Evolutionary conservation across 192 early-diverging fungal species (phyloP).

Genomic region (Gonapodya sp.): DNA sequence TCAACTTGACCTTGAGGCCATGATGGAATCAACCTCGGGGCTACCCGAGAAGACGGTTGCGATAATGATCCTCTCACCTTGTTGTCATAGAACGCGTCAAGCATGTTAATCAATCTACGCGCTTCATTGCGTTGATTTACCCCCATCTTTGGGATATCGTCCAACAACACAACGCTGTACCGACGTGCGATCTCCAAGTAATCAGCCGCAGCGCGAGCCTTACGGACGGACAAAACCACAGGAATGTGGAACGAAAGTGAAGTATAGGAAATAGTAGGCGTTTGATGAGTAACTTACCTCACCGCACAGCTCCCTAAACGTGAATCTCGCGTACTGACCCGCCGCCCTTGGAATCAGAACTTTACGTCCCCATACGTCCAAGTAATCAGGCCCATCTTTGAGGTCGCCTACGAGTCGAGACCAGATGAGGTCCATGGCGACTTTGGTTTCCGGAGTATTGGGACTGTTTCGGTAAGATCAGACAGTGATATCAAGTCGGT

Average conservation of each 20-base stretch:
- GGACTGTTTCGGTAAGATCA: not conserved
- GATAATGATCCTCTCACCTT: no score
- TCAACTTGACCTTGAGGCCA: constrained; percentile 19
- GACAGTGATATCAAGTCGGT: not conserved
- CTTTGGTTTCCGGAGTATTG: constrained; percentile 22
- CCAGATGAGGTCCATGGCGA: constrained; percentile 37
- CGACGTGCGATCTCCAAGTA: constrained; percentile 72
- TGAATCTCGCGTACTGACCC: constrained; percentile 58
- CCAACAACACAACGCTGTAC: constrained; percentile 69
- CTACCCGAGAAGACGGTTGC: no score
- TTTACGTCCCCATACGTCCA: constrained; percentile 69
- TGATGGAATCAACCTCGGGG: no score
- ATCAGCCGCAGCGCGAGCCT: constrained; percentile 72
- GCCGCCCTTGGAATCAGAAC: constrained; percentile 56
- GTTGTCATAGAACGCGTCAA: constrained; percentile 87
- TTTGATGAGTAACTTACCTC: no score
- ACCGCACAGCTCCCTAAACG: constrained; percentile 73
- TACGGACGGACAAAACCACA: not conserved
- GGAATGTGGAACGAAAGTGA: not conserved
- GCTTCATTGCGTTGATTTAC: constrained; percentile 72
- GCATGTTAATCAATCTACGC: constrained; percentile 82
- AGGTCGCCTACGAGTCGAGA: not conserved
- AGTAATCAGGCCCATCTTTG: constrained; percentile 25
- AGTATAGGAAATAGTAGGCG: not conserved
- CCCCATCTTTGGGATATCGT: constrained; percentile 43